phyloP scores from a whole-genome alignment of 257 asterid genomes.

The Sherardia arvensis region DNA sequence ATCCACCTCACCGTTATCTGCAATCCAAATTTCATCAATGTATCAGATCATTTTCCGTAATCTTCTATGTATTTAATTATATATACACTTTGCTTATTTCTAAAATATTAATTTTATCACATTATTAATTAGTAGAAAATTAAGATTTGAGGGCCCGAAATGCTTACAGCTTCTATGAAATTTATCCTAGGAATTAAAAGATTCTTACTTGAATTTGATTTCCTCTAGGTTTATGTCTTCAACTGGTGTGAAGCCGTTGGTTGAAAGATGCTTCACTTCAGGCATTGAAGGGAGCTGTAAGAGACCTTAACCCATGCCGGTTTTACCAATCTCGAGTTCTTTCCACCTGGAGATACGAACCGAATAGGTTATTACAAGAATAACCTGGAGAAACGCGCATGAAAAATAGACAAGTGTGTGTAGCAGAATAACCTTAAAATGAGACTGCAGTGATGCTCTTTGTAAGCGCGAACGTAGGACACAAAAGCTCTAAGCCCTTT shows the following conservation, averaged over 20 bases:
- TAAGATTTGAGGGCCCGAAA: too few relatives aligned
- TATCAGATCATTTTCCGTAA: too few relatives aligned
- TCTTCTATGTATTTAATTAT: too few relatives aligned
- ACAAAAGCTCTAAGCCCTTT: conserved; percentile 91
- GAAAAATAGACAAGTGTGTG: not conserved
- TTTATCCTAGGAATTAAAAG: conserved; percentile 2
- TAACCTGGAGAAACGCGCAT: not conserved
- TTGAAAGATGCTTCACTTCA: conserved; percentile 80
- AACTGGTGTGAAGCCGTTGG: conserved; percentile 58
- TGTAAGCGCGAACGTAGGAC: conserved; percentile 83
- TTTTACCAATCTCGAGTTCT: conserved; percentile 92
- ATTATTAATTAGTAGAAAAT: too few relatives aligned
- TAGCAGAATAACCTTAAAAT: conserved; percentile 59
- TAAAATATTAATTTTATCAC: too few relatives aligned
- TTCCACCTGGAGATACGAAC: conserved; percentile 53
- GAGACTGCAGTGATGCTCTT: conserved; percentile 80
- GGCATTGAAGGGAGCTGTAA: conserved; percentile 89
- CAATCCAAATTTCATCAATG: too few relatives aligned
- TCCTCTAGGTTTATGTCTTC: conserved; percentile 61
- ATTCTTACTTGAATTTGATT: conserved; percentile 71
- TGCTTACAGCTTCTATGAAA: not conserved
- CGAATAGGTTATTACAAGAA: not conserved
- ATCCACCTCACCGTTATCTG: too few relatives aligned
- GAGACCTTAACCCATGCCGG: conserved; percentile 89
- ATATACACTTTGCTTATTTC: too few relatives aligned